phyloP scores from a whole-genome alignment of 768 basidiomycete species.

The Lactarius sanguifluus region DNA sequence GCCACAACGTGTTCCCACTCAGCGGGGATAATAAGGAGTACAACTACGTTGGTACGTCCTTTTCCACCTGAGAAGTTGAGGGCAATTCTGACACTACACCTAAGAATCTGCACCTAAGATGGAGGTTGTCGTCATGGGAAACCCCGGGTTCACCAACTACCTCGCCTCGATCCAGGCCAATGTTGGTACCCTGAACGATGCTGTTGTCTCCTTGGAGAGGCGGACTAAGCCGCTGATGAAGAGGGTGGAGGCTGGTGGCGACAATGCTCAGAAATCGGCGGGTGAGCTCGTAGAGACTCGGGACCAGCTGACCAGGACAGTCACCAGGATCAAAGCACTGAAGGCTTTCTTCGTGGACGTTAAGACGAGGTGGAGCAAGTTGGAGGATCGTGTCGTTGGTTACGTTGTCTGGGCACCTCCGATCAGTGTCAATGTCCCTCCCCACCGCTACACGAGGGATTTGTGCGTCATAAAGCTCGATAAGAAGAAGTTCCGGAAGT shows the following conservation, averaged over 20 bases:
- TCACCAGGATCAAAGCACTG: not conserved
- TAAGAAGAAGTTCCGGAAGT: not conserved
- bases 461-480: not conserved
- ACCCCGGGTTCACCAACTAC: not conserved
- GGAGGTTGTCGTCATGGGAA: conserved; percentile 1
- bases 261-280: not conserved
- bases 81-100: not conserved
- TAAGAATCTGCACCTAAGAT: conserved; percentile 6
- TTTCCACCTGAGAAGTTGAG: not conserved
- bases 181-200: not conserved
- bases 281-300: not conserved
- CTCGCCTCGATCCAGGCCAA: not conserved
- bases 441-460: not conserved
- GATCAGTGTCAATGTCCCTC: not conserved
- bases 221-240: not conserved
- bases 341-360: not conserved
- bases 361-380: not conserved
- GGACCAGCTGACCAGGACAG: not conserved
- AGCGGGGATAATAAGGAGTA: too few relatives aligned
- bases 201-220: not conserved
- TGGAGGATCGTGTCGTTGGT: not conserved
- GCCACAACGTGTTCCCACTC: conserved; percentile 30
- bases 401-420: conserved; percentile 17
- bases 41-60: conserved; percentile 24
- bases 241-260: not conserved